Percentiles rank a stretch among this genome's conserved stretches.
These are phyloP conservation scores for Phytophthora sp. DNA, from an alignment of 352 stramenopile genomes.

Conservation along the genomic window DNA sequence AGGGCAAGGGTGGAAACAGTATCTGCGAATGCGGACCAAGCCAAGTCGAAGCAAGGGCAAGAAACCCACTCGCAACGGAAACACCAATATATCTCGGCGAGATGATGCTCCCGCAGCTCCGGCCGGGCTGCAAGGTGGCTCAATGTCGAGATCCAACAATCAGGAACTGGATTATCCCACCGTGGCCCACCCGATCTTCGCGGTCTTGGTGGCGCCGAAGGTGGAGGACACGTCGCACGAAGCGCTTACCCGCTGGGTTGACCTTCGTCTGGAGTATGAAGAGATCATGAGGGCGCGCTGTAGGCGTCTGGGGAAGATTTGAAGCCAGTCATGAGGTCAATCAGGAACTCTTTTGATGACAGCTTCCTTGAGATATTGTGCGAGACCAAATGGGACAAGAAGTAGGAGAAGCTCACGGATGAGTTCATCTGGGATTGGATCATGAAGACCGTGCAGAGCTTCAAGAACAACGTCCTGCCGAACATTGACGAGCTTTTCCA, in stretches of 20 bases:
- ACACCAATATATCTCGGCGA: too few species aligned
- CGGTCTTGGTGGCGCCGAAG: slow-evolving; percentile 7
- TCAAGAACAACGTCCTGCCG: slow-evolving; percentile 6
- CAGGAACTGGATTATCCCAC: neutral
- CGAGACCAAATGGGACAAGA: too few species aligned
- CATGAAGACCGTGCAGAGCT: slow-evolving; percentile 1
- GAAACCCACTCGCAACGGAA: slow-evolving; percentile 7
- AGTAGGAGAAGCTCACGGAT: too few species aligned
- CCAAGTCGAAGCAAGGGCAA: slow-evolving; percentile 19
- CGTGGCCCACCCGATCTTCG: too few species aligned
- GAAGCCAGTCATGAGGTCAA: slow-evolving; percentile 16
- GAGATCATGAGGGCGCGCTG: slow-evolving; percentile 24
- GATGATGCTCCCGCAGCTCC: neutral
- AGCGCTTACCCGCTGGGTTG: slow-evolving; percentile 27
- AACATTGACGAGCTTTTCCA: slow-evolving; percentile 17
- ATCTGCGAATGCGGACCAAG: slow-evolving; percentile 4
- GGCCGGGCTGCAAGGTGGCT: neutral
- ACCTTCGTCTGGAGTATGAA: slow-evolving; percentile 22
- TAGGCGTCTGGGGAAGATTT: slow-evolving; percentile 12
- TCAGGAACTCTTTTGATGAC: slow-evolving; percentile 17
- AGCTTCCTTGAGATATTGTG: slow-evolving; percentile 24
- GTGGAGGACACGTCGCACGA: slow-evolving; percentile 21
- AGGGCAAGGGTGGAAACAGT: neutral
- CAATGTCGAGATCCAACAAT: neutral
- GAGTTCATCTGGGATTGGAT: too few species aligned